Evolutionary conservation across 306 rosid genomes (phyloP).

Genomic region (Prinsepia uniflora): DNA sequence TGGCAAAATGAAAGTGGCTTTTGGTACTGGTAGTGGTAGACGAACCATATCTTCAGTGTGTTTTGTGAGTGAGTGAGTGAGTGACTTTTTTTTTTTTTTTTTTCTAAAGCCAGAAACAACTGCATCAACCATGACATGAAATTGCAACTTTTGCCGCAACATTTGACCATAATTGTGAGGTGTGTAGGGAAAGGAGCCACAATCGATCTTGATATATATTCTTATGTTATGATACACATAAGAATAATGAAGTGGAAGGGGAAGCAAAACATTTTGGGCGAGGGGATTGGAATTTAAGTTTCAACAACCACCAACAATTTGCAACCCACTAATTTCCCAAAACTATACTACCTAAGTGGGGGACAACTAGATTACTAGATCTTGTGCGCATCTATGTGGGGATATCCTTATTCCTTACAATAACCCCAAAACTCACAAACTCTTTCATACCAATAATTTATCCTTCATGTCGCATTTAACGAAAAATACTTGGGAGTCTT

Average conservation of each 20-base stretch:
- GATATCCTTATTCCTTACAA: constrained; percentile 16
- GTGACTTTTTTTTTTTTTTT: neutral
- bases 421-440: constrained; percentile 17
- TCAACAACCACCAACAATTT: constrained; percentile 31
- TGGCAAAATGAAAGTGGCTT: constrained; percentile 37
- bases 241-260: neutral
- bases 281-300: constrained; percentile 18
- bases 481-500: no score
- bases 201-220: neutral
- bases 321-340: constrained; percentile 25
- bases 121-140: constrained; percentile 7
- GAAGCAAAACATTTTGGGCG: neutral
- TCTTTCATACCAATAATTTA: neutral
- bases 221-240: neutral
- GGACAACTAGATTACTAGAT: constrained; percentile 19
- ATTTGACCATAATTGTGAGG: constrained; percentile 38
- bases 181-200: constrained; percentile 8
- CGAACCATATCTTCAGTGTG: constrained; percentile 28
- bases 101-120: constrained; percentile 11
- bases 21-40: neutral
- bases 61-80: neutral
- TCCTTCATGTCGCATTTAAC: neutral
- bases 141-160: constrained; percentile 37
- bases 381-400: constrained; percentile 22
- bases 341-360: constrained; percentile 29